A percentile compares a stretch with the other conserved stretches of the same genome.
phyloP scores from a whole-genome alignment of 257 asterid genomes.

The Leonotis leonurus region DNA sequence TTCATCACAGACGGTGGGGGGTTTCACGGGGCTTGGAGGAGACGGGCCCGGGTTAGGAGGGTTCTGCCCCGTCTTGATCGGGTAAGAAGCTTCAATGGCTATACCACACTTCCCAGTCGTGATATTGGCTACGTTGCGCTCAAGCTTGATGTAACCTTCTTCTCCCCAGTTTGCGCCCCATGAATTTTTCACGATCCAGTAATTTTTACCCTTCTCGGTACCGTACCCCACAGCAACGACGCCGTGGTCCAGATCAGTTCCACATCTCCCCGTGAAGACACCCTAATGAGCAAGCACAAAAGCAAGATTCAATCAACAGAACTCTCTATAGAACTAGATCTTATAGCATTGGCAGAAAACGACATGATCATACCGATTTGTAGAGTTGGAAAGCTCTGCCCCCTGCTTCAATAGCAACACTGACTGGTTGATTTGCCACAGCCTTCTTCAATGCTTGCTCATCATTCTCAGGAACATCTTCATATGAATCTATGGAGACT shows the following conservation, averaged over 20 bases:
- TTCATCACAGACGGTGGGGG: conserved; percentile 61
- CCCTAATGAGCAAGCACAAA: conserved; percentile 42
- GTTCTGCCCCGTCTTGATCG: conserved; percentile 58
- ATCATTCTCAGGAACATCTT: conserved; percentile 69
- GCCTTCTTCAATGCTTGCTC: conserved; percentile 77
- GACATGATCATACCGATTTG: conserved; percentile 38
- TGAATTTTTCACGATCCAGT: conserved; percentile 81
- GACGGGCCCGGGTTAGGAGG: conserved; percentile 90
- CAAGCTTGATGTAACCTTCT: conserved; percentile 64
- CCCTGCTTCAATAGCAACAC: conserved; percentile 91
- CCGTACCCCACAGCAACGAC: conserved; percentile 85
- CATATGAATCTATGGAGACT: conserved; percentile 66
- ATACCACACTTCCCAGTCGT: conserved; percentile 78
- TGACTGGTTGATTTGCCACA: conserved; percentile 63
- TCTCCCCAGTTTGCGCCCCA: conserved; percentile 95
- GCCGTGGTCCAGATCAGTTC: conserved; percentile 76
- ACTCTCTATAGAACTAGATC: too few relatives aligned
- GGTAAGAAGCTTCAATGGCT: conserved; percentile 77
- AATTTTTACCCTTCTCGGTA: conserved; percentile 52
- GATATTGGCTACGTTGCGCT: conserved; percentile 45
- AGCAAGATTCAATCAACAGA: too few relatives aligned
- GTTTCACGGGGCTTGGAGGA: conserved; percentile 73
- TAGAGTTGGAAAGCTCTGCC: conserved; percentile 92
- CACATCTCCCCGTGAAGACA: conserved; percentile 70
- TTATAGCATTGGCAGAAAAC: too few relatives aligned